Evolutionary conservation across 2,329 filamentous ascomycete genomes (phyloP), one percentile per base, ranked within the genome.

Genomic region (Arthrobotrys entomopaga): DNA sequence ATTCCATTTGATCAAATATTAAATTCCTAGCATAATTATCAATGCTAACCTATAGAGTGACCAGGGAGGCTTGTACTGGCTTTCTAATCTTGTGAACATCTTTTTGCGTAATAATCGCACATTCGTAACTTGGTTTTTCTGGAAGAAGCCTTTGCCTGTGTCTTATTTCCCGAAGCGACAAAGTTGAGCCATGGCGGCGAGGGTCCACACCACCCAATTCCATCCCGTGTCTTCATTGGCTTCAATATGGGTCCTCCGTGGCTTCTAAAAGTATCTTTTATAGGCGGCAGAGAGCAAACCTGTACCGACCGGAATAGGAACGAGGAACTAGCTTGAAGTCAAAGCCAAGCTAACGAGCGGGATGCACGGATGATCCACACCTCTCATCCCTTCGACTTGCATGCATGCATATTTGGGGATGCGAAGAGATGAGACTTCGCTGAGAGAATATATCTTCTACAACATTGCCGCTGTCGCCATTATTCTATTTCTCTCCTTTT

Each of bases 81-180:
- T 34, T 34, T 34, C 29, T 34, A 34, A 34, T 34, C 29, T 34
- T 34, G 29, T 34, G 29, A 19, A 20, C 34, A 20, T 22, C n/a
- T 42, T 29, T n/a, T 57, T 63, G 53, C 57, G 50, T 50, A 70
- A 70, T 43, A 52, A 52, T 40, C 13, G 24, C 29, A 48, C 11
- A 16, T 11, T 49, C 52, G 15, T 43, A 43, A 26, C 26, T 59
- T 34, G 52, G 20, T 2, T 19, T 56, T 73, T 65, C 60, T 73
- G 24, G 54, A 65, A 73, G 10, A 16, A 46, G 34, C 19, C 57
- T 61, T 66, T 60, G 60, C 54, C 54, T 54, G 49, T 53, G 56
- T 16, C 59, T 67, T 74, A 74, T 74, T 74, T 67, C 70, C 70
- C 70, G 70, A 74, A 74, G 70, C 70, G 70, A 74, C 70, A 19